Percentiles rank a stretch among this genome's conserved stretches.
Evolutionary conservation across 2,329 filamentous ascomycete genomes (phyloP).

Genomic region (Fusarium bulbicola): DNA sequence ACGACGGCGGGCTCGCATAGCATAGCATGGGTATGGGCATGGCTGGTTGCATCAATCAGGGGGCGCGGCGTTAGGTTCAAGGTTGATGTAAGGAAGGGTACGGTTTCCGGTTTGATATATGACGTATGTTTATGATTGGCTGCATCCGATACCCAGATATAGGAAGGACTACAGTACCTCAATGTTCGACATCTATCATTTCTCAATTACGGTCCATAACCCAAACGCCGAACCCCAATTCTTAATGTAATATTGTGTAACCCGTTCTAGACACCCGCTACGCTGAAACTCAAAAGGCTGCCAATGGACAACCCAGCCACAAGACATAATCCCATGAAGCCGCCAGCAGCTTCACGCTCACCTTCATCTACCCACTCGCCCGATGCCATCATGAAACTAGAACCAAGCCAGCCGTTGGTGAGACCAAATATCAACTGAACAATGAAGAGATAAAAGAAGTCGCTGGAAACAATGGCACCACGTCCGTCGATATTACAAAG

Average conservation of each 20-base stretch:
- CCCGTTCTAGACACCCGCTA: constrained; percentile 58
- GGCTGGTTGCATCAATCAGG: constrained; percentile 35
- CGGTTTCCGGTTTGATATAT: constrained; percentile 28
- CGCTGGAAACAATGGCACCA: constrained; percentile 79
- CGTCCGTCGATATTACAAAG: constrained; percentile 86
- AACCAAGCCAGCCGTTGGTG: constrained; percentile 87
- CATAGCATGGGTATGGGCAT: constrained; percentile 30
- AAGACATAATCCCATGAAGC: constrained; percentile 93
- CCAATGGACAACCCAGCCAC: constrained; percentile 83
- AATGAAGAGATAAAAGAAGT: constrained; percentile 85
- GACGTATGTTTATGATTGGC: constrained; percentile 25
- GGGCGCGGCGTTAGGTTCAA: constrained; percentile 31
- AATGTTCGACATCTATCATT: constrained; percentile 22
- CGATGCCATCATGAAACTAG: constrained; percentile 91
- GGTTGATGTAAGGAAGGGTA: constrained; percentile 24
- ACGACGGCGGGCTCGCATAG: constrained; percentile 33
- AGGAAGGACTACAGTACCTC: constrained; percentile 2
- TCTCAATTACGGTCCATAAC: constrained; percentile 9
- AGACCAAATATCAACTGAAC: constrained; percentile 87
- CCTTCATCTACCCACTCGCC: constrained; percentile 81
- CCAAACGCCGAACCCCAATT: constrained; percentile 14
- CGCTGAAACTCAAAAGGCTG: constrained; percentile 88
- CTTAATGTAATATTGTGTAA: constrained; percentile 11
- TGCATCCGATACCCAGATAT: constrained; percentile 19
- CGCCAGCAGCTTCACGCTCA: constrained; percentile 88